These are phyloP conservation scores for Dovyalis caffra DNA, from an alignment of 345 rosid species.

Conservation along the genomic window DNA sequence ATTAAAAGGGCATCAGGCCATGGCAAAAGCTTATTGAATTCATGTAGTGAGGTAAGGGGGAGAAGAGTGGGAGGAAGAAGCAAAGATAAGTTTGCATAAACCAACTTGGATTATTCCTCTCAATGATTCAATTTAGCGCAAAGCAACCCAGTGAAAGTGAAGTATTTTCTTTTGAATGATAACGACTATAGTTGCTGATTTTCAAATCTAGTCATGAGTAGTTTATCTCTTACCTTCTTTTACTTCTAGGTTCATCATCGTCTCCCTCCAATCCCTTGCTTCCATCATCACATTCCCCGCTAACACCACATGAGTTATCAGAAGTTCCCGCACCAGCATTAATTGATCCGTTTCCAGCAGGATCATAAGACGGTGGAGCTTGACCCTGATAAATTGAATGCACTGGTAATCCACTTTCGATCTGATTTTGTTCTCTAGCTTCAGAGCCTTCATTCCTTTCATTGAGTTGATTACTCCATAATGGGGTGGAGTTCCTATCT, in stretches of 20 bases:
- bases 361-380: conserved; percentile 30
- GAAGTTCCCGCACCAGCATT: conserved; percentile 43
- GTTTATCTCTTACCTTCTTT: conserved; percentile 56
- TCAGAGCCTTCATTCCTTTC: conserved; percentile 52
- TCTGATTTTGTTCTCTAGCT: conserved; percentile 41
- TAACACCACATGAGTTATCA: conserved; percentile 59
- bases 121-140: neutral
- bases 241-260: conserved; percentile 59
- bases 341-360: conserved; percentile 22
- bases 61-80: neutral
- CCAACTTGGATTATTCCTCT: neutral
- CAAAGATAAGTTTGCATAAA: neutral
- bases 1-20: neutral
- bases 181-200: neutral
- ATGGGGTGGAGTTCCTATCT: conserved; percentile 19
- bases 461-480: conserved; percentile 33
- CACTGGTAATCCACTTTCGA: conserved; percentile 28
- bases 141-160: neutral
- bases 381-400: conserved; percentile 28
- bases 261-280: conserved; percentile 54
- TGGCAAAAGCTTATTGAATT: neutral
- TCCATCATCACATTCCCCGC: conserved; percentile 65
- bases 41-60: neutral
- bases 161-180: neutral
- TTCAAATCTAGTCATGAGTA: neutral